Conservation (phyloP, 495 filamentous ascomycete genomes). For the Lasiosphaeris hirsuta region DNA sequence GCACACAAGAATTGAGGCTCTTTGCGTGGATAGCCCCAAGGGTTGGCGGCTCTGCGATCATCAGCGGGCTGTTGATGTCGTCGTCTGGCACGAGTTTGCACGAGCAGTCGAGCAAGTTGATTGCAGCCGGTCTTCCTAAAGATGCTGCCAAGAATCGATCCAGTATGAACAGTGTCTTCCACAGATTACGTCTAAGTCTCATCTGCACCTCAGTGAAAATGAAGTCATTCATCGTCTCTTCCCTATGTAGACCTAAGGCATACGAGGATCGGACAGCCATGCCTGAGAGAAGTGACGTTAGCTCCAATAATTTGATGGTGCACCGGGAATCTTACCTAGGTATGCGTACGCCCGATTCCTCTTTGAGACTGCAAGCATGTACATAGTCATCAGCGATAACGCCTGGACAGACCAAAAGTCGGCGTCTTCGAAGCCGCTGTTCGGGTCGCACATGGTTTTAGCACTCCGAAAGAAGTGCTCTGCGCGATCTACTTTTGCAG, state of each 20-base stretch:
- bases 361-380: conserved; percentile 55
- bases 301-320: not conserved
- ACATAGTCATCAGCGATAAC: conserved; percentile 57
- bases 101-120: conserved; percentile 60
- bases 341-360: conserved; percentile 60
- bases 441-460: conserved; percentile 51
- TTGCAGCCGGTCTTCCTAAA: conserved; percentile 57
- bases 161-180: conserved; percentile 59
- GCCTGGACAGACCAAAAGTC: conserved; percentile 63
- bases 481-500: conserved; percentile 44
- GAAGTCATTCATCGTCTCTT: conserved; percentile 51
- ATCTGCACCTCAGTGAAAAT: conserved; percentile 47
- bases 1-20: conserved; percentile 52
- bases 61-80: conserved; percentile 40
- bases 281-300: conserved; percentile 33
- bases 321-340: conserved; percentile 39
- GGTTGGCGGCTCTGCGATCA: conserved; percentile 24
- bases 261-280: conserved; percentile 63
- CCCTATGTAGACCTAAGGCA: conserved; percentile 58
- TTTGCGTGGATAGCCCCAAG: conserved; percentile 25
- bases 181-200: conserved; percentile 50
- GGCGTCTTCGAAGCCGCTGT: conserved; percentile 58
- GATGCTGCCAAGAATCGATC: conserved; percentile 59
- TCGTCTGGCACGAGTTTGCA: conserved; percentile 38
- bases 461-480: conserved; percentile 60